These are phyloP conservation scores for Diaporthe citri DNA, from an alignment of 2,329 filamentous ascomycete species.

Conservation along the genomic window DNA sequence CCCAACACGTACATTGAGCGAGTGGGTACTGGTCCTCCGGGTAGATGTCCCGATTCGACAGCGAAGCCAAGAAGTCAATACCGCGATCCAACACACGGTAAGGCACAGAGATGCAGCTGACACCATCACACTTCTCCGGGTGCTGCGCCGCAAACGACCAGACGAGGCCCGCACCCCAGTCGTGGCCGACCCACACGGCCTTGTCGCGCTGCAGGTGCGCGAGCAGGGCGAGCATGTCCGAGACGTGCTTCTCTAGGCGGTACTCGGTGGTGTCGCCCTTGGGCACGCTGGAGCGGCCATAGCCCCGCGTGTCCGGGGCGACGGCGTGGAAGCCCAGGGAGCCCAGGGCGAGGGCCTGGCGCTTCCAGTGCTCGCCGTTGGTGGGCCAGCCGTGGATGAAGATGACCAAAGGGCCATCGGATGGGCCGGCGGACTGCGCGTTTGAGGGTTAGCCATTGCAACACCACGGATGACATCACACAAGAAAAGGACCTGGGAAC, in stretches of 20 bases:
- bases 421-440: constrained; percentile 45
- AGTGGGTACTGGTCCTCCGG: constrained; percentile 55
- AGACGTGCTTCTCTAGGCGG: constrained; percentile 48
- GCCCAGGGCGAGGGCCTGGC: constrained; percentile 47
- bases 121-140: constrained; percentile 45
- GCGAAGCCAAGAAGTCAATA: constrained; percentile 49
- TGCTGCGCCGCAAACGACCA: constrained; percentile 48
- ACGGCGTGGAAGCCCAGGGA: constrained; percentile 49
- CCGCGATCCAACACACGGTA: constrained; percentile 57
- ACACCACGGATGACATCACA: too few species aligned
- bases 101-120: constrained; percentile 52
- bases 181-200: constrained; percentile 63
- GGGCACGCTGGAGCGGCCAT: constrained; percentile 51
- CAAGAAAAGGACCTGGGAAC: not conserved
- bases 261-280: constrained; percentile 46
- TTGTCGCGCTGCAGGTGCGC: constrained; percentile 47
- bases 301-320: constrained; percentile 53
- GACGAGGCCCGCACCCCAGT: constrained; percentile 53
- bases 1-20: constrained; percentile 43
- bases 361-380: constrained; percentile 50
- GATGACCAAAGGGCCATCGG: constrained; percentile 47
- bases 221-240: constrained; percentile 52
- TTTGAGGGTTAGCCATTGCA: not conserved
- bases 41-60: constrained; percentile 58
- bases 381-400: constrained; percentile 55